Evolutionary conservation across 164 flowering plant species (phyloP).

Genomic region (Stephania yunnanensis): DNA sequence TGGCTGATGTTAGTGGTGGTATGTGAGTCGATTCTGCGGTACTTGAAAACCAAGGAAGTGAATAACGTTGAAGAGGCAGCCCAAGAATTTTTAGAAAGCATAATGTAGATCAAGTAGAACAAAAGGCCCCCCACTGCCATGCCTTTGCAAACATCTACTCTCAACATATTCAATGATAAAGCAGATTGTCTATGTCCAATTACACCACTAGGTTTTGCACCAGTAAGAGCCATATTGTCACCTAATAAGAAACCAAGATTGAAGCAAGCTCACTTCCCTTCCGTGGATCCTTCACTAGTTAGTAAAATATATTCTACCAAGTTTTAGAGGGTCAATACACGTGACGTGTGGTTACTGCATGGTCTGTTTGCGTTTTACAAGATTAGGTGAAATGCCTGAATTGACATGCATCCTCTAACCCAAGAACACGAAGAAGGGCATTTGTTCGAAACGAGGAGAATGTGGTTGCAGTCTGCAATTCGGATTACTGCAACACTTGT

Average conservation of each 20-base stretch:
- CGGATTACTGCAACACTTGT: neutral
- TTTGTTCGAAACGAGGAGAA: neutral
- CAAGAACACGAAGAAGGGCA: constrained; percentile 6
- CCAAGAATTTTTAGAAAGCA: constrained; percentile 12
- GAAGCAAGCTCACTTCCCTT: neutral
- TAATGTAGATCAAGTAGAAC: constrained; percentile 12
- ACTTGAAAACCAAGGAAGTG: constrained; percentile 2
- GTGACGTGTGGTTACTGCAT: neutral
- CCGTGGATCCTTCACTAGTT: neutral
- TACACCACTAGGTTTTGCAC: neutral
- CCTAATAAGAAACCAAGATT: neutral
- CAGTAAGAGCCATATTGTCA: neutral
- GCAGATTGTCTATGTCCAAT: neutral
- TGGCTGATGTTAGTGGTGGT: constrained; percentile 41
- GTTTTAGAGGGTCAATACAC: neutral
- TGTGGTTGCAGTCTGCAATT: neutral
- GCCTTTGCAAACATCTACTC: constrained; percentile 13
- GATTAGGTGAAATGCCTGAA: neutral
- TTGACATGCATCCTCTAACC: neutral
- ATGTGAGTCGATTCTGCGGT: neutral
- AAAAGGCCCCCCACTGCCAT: constrained; percentile 16
- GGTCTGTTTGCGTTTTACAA: neutral
- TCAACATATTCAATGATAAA: neutral
- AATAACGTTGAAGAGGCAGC: constrained; percentile 10
- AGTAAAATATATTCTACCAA: neutral